These are phyloP conservation scores for Termitomyces sp. DNA, from an alignment of 768 basidiomycete genomes.

Conservation along the genomic window DNA sequence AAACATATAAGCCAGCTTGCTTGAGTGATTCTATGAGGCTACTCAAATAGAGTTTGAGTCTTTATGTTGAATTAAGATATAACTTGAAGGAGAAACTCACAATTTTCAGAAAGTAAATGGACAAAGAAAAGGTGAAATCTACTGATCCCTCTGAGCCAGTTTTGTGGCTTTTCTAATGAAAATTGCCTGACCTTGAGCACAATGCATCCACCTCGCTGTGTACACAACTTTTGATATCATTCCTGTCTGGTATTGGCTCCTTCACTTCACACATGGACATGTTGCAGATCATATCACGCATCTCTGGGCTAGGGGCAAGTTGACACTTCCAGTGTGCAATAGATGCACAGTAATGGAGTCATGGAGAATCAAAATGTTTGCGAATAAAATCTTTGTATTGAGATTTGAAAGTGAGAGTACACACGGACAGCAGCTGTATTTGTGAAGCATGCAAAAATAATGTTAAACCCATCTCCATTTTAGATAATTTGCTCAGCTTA, in stretches of 20 bases:
- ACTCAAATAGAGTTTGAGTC: neutral
- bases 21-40: neutral
- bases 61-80: no score
- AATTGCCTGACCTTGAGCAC: conserved; percentile 14
- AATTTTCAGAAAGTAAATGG: neutral
- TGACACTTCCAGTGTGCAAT: neutral
- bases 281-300: no score
- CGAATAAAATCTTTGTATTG: neutral
- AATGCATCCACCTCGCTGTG: conserved; percentile 21
- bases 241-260: neutral
- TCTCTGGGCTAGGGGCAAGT: neutral
- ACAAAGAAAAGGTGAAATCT: neutral
- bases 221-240: conserved; percentile 17
- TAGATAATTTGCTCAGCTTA: no score
- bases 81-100: neutral
- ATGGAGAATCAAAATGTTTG: neutral
- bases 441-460: neutral
- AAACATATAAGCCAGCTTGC: conserved; percentile 31
- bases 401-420: no score
- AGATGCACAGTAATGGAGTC: neutral
- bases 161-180: neutral
- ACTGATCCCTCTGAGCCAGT: conserved; percentile 1
- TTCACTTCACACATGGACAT: no score
- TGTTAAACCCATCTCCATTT: no score
- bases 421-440: no score